Evolutionary conservation across 1,284 basidiomycete species (phyloP).

Genomic region (Phylloboletellus chloephorus): DNA sequence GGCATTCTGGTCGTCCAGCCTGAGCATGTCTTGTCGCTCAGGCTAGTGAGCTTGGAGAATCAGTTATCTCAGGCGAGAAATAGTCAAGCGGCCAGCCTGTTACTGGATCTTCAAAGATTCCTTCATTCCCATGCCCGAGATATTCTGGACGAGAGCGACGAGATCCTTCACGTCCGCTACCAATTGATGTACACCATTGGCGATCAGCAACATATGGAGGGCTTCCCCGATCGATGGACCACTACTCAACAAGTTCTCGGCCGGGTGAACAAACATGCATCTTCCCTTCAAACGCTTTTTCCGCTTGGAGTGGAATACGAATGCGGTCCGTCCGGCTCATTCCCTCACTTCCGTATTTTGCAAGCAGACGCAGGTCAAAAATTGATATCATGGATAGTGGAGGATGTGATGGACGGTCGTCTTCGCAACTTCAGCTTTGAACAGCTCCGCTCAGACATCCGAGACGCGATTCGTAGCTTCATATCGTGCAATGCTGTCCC

Average conservation of each 20-base stretch:
- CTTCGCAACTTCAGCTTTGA: conserved; percentile 20
- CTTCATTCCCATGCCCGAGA: conserved; percentile 28
- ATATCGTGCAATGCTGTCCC: conserved; percentile 13
- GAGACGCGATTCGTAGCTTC: conserved; percentile 21
- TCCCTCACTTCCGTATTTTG: conserved; percentile 35
- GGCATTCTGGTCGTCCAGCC: conserved; percentile 46
- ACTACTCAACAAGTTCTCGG: conserved; percentile 38
- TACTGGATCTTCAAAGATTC: conserved; percentile 26
- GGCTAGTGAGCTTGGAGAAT: conserved; percentile 13
- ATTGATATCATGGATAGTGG: conserved; percentile 22
- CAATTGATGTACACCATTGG: conserved; percentile 44
- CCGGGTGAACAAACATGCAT: conserved; percentile 18
- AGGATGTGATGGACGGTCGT: conserved; percentile 25
- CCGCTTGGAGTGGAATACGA: conserved; percentile 16
- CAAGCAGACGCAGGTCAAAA: conserved; percentile 18
- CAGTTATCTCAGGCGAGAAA: conserved; percentile 20
- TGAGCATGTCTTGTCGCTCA: conserved; percentile 46
- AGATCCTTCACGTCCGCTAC: conserved; percentile 36
- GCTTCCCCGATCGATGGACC: conserved; percentile 44
- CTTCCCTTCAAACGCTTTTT: conserved; percentile 12
- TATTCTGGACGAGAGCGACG: conserved; percentile 42
- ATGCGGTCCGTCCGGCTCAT: conserved; percentile 18
- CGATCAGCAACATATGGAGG: conserved; percentile 37
- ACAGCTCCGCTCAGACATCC: conserved; percentile 14
- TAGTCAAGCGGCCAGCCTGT: not conserved